phyloP scores from a whole-genome alignment of 257 asterid genomes.

The Datura wrightii region DNA sequence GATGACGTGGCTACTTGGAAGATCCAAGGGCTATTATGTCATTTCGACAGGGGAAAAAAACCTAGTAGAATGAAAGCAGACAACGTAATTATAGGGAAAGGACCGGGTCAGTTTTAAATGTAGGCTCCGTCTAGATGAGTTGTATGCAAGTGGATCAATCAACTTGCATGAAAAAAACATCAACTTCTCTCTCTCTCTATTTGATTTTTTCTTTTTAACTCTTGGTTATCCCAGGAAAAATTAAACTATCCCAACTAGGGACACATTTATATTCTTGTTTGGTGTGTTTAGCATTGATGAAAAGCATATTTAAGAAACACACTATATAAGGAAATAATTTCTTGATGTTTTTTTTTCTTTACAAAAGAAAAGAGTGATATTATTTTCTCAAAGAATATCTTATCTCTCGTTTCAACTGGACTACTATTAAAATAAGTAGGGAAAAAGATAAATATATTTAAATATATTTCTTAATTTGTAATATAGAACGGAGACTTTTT shows the following conservation, averaged over 20 bases:
- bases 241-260: conserved; percentile 44
- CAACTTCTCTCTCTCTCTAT: conserved; percentile 32
- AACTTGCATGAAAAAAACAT: conserved; percentile 55
- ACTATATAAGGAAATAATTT: neutral
- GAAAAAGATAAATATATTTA: too few relatives aligned
- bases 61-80: conserved; percentile 26
- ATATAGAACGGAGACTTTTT: too few relatives aligned
- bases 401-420: neutral
- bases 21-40: conserved; percentile 34
- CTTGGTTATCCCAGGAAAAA: conserved; percentile 35
- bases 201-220: neutral
- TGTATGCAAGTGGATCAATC: conserved; percentile 58
- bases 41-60: neutral
- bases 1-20: neutral
- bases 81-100: conserved; percentile 42
- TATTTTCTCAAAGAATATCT: neutral
- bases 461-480: too few relatives aligned
- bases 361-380: too few relatives aligned
- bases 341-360: too few relatives aligned
- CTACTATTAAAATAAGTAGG: too few relatives aligned
- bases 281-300: neutral
- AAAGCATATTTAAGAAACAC: neutral
- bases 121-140: conserved; percentile 42
- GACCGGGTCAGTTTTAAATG: conserved; percentile 34
- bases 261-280: conserved; percentile 21